Evolutionary conservation across 2,329 filamentous ascomycete genomes (phyloP), one percentile per base, ranked within the genome.

Genomic region (Ceratocystiopsis minuta): DNA sequence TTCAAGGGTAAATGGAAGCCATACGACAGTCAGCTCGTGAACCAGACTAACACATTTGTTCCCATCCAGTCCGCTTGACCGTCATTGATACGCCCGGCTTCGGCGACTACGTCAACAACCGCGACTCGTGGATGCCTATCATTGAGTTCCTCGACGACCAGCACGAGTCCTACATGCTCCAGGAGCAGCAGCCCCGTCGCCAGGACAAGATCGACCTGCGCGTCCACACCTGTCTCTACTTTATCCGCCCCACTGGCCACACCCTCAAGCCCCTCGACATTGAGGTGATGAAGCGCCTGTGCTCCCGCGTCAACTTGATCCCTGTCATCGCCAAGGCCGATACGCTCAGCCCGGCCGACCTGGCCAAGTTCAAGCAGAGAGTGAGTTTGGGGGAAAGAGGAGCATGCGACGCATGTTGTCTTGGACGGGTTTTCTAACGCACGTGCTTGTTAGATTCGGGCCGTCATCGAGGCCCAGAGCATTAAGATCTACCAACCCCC

Each of bases 121-220:
- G 88, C 59, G 90, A 98, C 65, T 96, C 90, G 49, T 98, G 90
- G 90, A 92, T 94, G 75, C 90, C 90, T 60, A 96, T 98, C 60
- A 96, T 98, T 64, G 90, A 98, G 66, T 98, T 98, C 71, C 74
- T 98, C 56, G 90, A 98, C 66, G 90, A 98, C 67, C 90, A 98
- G 74, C 92, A 98, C 64, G 90, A 98, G 72, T 98, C 90, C 34
- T 98, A 98, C 67, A 98, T 98, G 90, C 75, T 98, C 60, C 90
- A 98, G 72, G 90, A 98, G 76, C 90, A 98, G 67, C 90, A 98
- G 68, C 90, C 92, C 54, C 85, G 85, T 65, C 86, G 90, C 57
- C 79, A 81, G 57, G 90, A 98, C 72, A 98, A 96, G 76, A 98
- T 98, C 56, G 90, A 98, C 60, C 82, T 98, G 56, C 87, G 90